Percentiles rank a stretch among this genome's conserved stretches.
Conservation (phyloP, 73 alveolate species). For the Paramecium biaurelia region DNA sequence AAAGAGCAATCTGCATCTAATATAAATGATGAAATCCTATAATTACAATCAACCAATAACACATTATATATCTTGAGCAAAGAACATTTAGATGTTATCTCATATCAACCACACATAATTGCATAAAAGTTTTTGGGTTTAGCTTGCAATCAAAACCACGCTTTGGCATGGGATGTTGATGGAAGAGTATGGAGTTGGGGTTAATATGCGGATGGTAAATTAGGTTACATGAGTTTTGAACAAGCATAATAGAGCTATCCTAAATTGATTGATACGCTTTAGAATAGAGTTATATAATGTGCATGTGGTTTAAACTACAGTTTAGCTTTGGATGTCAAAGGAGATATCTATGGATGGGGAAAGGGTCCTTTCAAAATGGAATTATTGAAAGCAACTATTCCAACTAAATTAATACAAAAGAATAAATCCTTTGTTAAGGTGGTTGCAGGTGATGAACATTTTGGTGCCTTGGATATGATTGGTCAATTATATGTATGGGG, state of each 20-base stretch:
- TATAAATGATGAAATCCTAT: neutral
- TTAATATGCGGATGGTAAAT: neutral
- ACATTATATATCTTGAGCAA: neutral
- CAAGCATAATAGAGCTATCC: neutral
- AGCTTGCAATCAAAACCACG: neutral
- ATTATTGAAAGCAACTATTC: neutral
- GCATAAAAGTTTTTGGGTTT: neutral
- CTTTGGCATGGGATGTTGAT: conserved; percentile 10
- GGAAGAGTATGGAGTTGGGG: conserved; percentile 56
- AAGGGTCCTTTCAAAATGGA: conserved; percentile 46
- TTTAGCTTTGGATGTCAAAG: conserved; percentile 46
- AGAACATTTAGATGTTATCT: neutral
- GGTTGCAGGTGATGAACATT: conserved; percentile 25
- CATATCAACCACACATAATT: neutral
- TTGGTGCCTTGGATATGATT: conserved; percentile 5
- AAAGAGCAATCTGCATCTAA: neutral
- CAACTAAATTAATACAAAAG: neutral
- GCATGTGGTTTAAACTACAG: neutral
- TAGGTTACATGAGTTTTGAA: neutral
- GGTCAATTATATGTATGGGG: conserved; percentile 43
- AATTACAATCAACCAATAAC: neutral
- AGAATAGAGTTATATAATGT: neutral
- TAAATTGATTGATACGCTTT: neutral
- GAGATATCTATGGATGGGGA: conserved; percentile 38
- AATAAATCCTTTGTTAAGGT: neutral